phyloP scores from a whole-genome alignment of 495 filamentous ascomycete genomes.

The Xylona heveae region DNA sequence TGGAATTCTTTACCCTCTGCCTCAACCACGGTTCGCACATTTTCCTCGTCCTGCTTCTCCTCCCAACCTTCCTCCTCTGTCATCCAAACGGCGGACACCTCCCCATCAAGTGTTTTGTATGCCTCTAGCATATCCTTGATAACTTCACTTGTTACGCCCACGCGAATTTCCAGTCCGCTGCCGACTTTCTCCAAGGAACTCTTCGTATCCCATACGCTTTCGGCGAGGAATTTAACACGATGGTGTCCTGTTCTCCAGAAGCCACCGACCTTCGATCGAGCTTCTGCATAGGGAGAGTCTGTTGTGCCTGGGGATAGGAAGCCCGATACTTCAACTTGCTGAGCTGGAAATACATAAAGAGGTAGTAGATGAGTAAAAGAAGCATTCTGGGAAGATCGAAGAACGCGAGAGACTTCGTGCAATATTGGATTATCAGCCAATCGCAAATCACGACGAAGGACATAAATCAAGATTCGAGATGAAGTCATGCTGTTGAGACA shows the following conservation, averaged over 20 bases:
- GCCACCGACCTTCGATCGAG: conserved; percentile 28
- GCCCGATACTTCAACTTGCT: conserved; percentile 49
- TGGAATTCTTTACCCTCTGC: conserved; percentile 29
- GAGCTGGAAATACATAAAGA: conserved; percentile 37
- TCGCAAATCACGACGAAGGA: conserved; percentile 45
- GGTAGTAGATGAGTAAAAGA: conserved; percentile 49
- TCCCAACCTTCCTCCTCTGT: conserved; percentile 40
- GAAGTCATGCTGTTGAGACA: conserved; percentile 8
- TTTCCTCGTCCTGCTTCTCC: conserved; percentile 36
- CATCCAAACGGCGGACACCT: conserved; percentile 46
- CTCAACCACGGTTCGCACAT: conserved; percentile 24
- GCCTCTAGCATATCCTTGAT: conserved; percentile 27
- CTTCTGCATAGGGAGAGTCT: conserved; percentile 33
- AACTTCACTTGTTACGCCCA: conserved; percentile 31
- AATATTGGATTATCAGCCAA: conserved; percentile 47
- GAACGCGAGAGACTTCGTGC: conserved; percentile 23
- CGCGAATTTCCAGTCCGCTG: conserved; percentile 38
- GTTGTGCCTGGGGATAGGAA: conserved; percentile 23
- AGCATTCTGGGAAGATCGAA: conserved; percentile 19
- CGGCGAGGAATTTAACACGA: conserved; percentile 42
- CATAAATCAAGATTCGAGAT: conserved; percentile 31
- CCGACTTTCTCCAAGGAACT: conserved; percentile 27
- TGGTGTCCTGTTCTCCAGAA: conserved; percentile 51
- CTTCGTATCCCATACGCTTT: conserved; percentile 48
- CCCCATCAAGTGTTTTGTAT: conserved; percentile 16